Evolutionary conservation across 805 yeast genomes (phyloP), one percentile per base, ranked within the genome.

Genomic region (Nakazawaea sp.): DNA sequence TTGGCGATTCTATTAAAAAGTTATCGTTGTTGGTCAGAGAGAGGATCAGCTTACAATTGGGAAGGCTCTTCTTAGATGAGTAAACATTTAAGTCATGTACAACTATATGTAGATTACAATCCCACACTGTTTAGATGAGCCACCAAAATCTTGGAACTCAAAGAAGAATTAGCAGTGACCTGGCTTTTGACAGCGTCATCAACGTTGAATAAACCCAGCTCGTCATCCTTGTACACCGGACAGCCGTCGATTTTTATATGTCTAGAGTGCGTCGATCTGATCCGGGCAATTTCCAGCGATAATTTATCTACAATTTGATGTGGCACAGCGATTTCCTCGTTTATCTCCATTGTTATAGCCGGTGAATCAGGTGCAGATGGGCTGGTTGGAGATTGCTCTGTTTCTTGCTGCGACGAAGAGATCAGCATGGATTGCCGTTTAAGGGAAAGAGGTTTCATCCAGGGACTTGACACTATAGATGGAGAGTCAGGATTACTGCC

Each of bases 31-130:
- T 41, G 9, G 36, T 53, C 20, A 44, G 64, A 37, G 39, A 46
- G 27, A 41, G 44, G 9, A 45, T 58, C 10, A 45, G 55, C 20
- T 40, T 46, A 32, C 58, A 54, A 35, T 43, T 57, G 13, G 49
- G 60, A 32, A 45, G 49, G 37, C 46, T 46, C 17, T 58, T 59
- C 35, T 35, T 56, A 15, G 30, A 32, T n/a, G 36, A 38, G 3
- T 17, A n/a, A n/a, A n/a, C n/a, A n/a, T n/a, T n/a, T n/a, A n/a
- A n/a, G n/a, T n/a, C n/a, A n/a, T n/a, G n/a, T n/a, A n/a, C n/a
- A n/a, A n/a, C n/a, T n/a, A n/a, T n/a, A n/a, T n/a, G n/a, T n/a
- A n/a, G n/a, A n/a, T n/a, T n/a, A n/a, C n/a, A n/a, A n/a, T n/a
- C n/a, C n/a, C n/a, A n/a, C n/a, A n/a, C n/a, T n/a, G n/a, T n/a